These are phyloP conservation scores for Xerocomus amazonicus DNA, from an alignment of 1,284 basidiomycete genomes.

Conservation along the genomic window DNA sequence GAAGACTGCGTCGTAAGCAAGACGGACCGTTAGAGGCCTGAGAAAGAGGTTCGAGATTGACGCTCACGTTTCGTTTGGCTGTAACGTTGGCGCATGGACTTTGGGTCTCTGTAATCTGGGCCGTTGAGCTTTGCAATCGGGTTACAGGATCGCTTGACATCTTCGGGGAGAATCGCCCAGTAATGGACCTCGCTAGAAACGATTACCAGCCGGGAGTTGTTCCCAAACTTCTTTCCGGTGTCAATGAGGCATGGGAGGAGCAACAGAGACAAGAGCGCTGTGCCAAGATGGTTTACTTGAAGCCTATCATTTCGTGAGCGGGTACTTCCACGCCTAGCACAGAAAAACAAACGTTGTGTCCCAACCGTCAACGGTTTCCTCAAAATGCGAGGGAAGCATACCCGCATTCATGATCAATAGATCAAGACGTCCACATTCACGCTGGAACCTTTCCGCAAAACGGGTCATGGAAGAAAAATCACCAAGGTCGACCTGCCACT, in stretches of 20 bases:
- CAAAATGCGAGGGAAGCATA: background rate
- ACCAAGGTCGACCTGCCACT: slow-evolving; percentile 15
- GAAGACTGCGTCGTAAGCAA: slow-evolving; percentile 14
- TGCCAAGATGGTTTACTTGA: slow-evolving; percentile 25
- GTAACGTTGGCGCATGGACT: slow-evolving; percentile 20
- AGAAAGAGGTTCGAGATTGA: no score
- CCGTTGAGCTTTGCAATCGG: slow-evolving; percentile 33
- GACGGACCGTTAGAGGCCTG: no score
- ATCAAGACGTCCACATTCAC: slow-evolving; percentile 15
- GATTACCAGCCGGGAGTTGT: slow-evolving; percentile 17
- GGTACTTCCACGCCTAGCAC: no score
- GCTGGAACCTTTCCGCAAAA: slow-evolving; percentile 16
- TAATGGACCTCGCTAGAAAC: slow-evolving; percentile 27
- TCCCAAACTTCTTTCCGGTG: slow-evolving; percentile 14
- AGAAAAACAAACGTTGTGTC: slow-evolving; percentile 10
- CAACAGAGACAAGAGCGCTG: slow-evolving; percentile 18
- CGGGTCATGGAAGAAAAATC: slow-evolving; percentile 16
- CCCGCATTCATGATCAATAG: slow-evolving; percentile 24
- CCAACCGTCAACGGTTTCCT: slow-evolving; percentile 18
- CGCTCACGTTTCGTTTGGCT: slow-evolving; percentile 14
- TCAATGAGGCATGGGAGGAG: slow-evolving; percentile 15
- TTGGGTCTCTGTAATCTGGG: slow-evolving; percentile 30
- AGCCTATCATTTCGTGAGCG: slow-evolving; percentile 8
- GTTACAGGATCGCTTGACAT: slow-evolving; percentile 26
- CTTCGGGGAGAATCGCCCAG: slow-evolving; percentile 17